Conservation (phyloP, 2,329 filamentous ascomycete genomes). For the Hypoxylon sp. region DNA sequence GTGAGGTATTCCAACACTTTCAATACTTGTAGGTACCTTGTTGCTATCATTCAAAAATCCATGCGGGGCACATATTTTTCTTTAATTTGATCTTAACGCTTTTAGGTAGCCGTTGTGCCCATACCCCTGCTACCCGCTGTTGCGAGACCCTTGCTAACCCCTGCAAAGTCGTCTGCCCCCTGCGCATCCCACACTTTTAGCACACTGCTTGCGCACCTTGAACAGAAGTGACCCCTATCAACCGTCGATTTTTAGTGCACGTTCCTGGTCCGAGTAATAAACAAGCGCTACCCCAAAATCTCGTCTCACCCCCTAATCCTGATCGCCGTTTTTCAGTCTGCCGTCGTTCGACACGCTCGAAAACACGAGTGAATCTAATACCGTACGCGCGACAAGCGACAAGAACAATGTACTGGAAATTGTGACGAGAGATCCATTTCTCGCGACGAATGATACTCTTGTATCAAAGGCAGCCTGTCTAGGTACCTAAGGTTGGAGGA, state of each 20-base stretch:
- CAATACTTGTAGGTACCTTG: too few species aligned
- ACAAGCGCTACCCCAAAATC: slow-evolving; percentile 42
- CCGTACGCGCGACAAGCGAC: slow-evolving; percentile 35
- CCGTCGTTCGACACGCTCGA: slow-evolving; percentile 13
- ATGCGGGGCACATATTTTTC: slow-evolving; percentile 15
- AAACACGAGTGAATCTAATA: slow-evolving; percentile 25
- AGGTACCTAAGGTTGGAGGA: slow-evolving; percentile 45
- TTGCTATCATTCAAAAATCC: slow-evolving; percentile 2
- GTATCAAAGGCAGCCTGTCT: slow-evolving; percentile 29
- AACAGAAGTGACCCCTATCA: slow-evolving; percentile 33
- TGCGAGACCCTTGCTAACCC: slow-evolving; percentile 28
- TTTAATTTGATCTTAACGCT: slow-evolving; percentile 54
- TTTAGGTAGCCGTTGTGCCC: slow-evolving; percentile 22
- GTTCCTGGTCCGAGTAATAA: slow-evolving; percentile 43
- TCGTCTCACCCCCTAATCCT: slow-evolving; percentile 38
- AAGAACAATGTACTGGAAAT: slow-evolving; percentile 28
- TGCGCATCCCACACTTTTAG: slow-evolving; percentile 37
- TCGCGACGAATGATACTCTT: slow-evolving; percentile 46
- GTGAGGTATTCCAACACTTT: slow-evolving; percentile 11
- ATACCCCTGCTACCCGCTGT: slow-evolving; percentile 29
- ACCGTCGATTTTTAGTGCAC: slow-evolving; percentile 30
- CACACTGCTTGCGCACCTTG: slow-evolving; percentile 14
- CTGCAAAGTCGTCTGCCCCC: slow-evolving; percentile 16
- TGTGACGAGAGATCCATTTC: slow-evolving; percentile 17
- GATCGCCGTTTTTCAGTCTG: slow-evolving; percentile 29